Percentiles rank a stretch among this genome's conserved stretches.
Conservation (phyloP, 2,329 filamentous ascomycete genomes). For the Venturia oleaginea region DNA sequence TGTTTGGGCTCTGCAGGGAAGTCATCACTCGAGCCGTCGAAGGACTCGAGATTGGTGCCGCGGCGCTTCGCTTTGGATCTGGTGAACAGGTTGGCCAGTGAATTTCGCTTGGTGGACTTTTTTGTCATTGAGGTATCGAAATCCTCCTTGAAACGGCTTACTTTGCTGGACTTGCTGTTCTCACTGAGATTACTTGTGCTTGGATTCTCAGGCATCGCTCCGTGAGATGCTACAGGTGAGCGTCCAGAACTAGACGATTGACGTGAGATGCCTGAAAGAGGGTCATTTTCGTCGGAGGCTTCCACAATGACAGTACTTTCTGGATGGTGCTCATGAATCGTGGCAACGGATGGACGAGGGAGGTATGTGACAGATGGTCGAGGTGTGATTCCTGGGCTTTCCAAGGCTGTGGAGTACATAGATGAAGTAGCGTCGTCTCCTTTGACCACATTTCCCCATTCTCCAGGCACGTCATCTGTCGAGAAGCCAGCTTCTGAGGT, state of each 20-base stretch:
- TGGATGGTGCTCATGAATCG: neutral
- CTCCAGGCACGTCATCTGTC: conserved; percentile 27
- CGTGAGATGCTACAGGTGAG: neutral
- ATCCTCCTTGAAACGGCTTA: conserved; percentile 16
- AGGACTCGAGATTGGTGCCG: neutral
- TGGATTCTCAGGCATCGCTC: conserved; percentile 1
- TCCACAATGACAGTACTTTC: neutral
- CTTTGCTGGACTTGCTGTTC: conserved; percentile 18
- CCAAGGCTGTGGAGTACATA: conserved; percentile 26
- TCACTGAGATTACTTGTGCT: conserved; percentile 18
- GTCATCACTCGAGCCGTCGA: conserved; percentile 8
- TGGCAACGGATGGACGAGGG: neutral
- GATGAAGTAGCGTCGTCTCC: conserved; percentile 25
- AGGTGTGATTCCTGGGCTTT: conserved; percentile 1
- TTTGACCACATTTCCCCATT: conserved; percentile 28
- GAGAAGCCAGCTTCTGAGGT: conserved; percentile 24
- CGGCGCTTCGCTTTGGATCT: neutral
- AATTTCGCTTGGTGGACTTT: conserved; percentile 5
- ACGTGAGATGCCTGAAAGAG: neutral
- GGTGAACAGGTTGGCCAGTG: conserved; percentile 4
- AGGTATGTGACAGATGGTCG: neutral
- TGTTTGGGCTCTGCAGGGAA: neutral
- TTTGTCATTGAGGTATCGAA: conserved; percentile 6
- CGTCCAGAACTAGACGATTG: neutral
- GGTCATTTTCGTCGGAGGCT: neutral